A percentile compares a stretch with the other conserved stretches of the same genome.
Conservation (phyloP, 108 stramenopile genomes). For the Nannochloropsis gaditana region DNA sequence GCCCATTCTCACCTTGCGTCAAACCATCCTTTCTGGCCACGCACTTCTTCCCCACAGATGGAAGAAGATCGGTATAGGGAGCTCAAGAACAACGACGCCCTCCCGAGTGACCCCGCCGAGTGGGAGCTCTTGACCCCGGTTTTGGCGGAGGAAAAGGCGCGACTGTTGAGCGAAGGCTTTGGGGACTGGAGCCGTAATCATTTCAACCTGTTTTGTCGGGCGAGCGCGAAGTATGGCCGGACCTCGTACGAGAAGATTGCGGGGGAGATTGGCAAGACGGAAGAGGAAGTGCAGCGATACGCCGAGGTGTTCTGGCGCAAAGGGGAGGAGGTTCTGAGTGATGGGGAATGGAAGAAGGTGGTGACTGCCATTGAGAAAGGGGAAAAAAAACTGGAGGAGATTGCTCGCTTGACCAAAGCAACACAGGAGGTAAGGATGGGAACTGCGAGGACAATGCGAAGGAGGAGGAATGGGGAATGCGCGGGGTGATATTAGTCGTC, state of each 20-base stretch:
- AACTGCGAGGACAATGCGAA: not conserved
- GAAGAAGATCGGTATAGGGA: conserved; percentile 45
- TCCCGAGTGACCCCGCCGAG: conserved; percentile 12
- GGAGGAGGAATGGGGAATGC: not conserved
- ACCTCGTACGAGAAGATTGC: conserved; percentile 22
- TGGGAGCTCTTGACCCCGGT: conserved; percentile 46
- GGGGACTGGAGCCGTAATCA: conserved; percentile 53
- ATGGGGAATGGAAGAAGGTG: conserved; percentile 51
- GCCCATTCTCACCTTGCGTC: not conserved
- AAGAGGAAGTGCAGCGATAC: conserved; percentile 51
- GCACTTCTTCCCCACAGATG: conserved; percentile 33
- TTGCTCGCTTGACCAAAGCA: conserved; percentile 26
- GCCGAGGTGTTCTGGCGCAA: conserved; percentile 51
- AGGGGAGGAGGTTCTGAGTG: conserved; percentile 31
- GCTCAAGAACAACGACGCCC: conserved; percentile 30
- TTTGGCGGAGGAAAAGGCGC: conserved; percentile 44
- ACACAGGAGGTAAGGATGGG: not conserved
- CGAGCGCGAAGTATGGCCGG: conserved; percentile 55
- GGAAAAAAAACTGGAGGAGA: conserved; percentile 56
- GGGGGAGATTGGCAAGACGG: conserved; percentile 39
- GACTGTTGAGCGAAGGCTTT: conserved; percentile 51
- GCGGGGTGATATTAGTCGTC: not conserved
- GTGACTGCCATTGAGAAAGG: conserved; percentile 54
- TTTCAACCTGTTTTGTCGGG: conserved; percentile 51
- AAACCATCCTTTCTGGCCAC: not conserved